phyloP scores from a whole-genome alignment of 2,329 filamentous ascomycete species.

The Tothia fuscella region DNA sequence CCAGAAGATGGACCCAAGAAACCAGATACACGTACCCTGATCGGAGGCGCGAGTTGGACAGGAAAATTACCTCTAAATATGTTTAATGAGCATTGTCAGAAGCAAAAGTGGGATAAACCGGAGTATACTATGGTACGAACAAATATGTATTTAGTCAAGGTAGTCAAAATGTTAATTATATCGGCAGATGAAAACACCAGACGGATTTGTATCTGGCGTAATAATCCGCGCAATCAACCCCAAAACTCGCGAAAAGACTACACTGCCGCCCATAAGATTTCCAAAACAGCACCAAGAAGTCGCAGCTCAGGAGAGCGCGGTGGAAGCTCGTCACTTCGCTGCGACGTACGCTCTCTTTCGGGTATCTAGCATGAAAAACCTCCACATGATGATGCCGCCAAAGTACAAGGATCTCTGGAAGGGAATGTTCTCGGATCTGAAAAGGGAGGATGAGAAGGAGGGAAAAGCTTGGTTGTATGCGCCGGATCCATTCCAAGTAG shows the following conservation, averaged over 20 bases:
- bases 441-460: constrained; percentile 66
- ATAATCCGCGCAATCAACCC: constrained; percentile 60
- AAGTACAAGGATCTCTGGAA: constrained; percentile 88
- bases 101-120: constrained; percentile 88
- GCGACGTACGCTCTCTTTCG: constrained; percentile 85
- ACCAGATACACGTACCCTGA: constrained; percentile 59
- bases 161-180: too few relatives aligned
- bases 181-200: not conserved
- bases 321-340: constrained; percentile 88
- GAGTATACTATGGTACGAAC: constrained; percentile 86
- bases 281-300: constrained; percentile 60
- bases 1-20: constrained; percentile 40
- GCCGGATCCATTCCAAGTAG: constrained; percentile 78
- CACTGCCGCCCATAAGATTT: constrained; percentile 70
- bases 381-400: constrained; percentile 87
- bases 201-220: constrained; percentile 66
- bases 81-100: constrained; percentile 87
- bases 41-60: constrained; percentile 93
- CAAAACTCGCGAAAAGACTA: constrained; percentile 69
- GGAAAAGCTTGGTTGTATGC: constrained; percentile 84
- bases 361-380: constrained; percentile 89
- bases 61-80: constrained; percentile 92
- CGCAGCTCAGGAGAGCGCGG: constrained; percentile 64
- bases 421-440: constrained; percentile 68
- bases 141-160: constrained; percentile 33